A percentile compares a stretch with the other conserved stretches of the same genome.
Conservation (phyloP, 352 stramenopile genomes). For the Phytopythium montanum region DNA sequence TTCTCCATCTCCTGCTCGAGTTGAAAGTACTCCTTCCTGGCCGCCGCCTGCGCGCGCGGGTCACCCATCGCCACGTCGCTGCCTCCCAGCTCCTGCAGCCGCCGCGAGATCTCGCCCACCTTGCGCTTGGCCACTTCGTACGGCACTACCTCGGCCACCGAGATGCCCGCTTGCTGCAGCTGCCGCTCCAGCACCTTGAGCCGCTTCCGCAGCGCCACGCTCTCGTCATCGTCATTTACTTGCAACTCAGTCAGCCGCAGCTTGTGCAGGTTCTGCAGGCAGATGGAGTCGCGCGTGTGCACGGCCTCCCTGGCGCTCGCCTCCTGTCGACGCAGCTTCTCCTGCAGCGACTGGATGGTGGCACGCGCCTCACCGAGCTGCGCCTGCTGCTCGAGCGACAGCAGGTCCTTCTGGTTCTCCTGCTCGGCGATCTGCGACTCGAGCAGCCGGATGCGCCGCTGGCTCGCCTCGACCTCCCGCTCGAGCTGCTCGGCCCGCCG, state of each 20-base stretch:
- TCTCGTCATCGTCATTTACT: conserved; percentile 32
- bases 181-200: conserved; percentile 72
- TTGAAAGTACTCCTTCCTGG: conserved; percentile 83
- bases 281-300: conserved; percentile 55
- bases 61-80: conserved; percentile 55
- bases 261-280: conserved; percentile 30
- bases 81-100: conserved; percentile 83
- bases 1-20: conserved; percentile 91
- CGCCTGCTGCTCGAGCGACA: conserved; percentile 55
- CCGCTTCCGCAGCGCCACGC: conserved; percentile 52
- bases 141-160: conserved; percentile 86
- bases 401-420: conserved; percentile 48
- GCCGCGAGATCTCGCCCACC: conserved; percentile 70
- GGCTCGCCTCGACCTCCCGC: conserved; percentile 65
- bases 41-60: conserved; percentile 35
- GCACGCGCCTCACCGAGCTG: conserved; percentile 53
- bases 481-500: conserved; percentile 57
- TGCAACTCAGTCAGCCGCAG: conserved; percentile 36
- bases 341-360: conserved; percentile 52
- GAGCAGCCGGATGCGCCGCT: conserved; percentile 50
- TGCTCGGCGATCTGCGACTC: conserved; percentile 51
- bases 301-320: conserved; percentile 43
- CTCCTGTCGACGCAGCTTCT: conserved; percentile 57
- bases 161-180: conserved; percentile 70
- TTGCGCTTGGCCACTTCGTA: conserved; percentile 81